A percentile compares a stretch with the other conserved stretches of the same genome.
Evolutionary conservation across 495 filamentous ascomycete species (phyloP).

Genomic region (Xanthoparmelia taractica): DNA sequence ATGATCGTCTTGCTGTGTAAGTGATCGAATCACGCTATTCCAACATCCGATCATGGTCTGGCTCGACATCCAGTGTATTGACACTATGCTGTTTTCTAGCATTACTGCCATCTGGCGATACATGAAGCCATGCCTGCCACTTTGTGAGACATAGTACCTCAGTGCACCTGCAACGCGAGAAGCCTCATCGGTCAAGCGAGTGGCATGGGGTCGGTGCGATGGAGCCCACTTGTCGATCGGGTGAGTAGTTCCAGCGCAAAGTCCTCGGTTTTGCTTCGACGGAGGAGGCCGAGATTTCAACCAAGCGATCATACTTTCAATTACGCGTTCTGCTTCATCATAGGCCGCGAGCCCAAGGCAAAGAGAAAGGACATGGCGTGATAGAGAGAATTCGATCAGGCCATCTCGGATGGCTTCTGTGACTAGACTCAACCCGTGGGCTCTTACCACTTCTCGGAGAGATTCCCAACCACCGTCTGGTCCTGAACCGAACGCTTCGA

Average conservation of each 20-base stretch:
- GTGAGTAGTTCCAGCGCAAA: slow-evolving; percentile 22
- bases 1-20: slow-evolving; percentile 35
- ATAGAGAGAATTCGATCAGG: slow-evolving; percentile 32
- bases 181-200: background rate
- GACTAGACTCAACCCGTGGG: slow-evolving; percentile 57
- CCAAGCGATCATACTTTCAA: slow-evolving; percentile 14
- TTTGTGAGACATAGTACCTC: slow-evolving; percentile 25
- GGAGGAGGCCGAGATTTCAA: background rate
- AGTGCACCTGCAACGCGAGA: slow-evolving; percentile 21
- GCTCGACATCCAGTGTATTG: slow-evolving; percentile 46
- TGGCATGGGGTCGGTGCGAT: background rate
- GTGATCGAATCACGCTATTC: slow-evolving; percentile 37
- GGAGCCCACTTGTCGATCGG: slow-evolving; percentile 26
- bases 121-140: slow-evolving; percentile 30
- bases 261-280: background rate
- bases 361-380: slow-evolving; percentile 5
- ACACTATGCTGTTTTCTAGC: slow-evolving; percentile 33
- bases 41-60: slow-evolving; percentile 38
- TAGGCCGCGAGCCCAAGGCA: slow-evolving; percentile 16
- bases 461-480: slow-evolving; percentile 54
- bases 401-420: slow-evolving; percentile 46
- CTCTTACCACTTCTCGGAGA: slow-evolving; percentile 55
- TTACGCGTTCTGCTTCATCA: slow-evolving; percentile 22
- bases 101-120: slow-evolving; percentile 37
- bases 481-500: slow-evolving; percentile 52